A percentile compares a stretch with the other conserved stretches of the same genome.
Evolutionary conservation across 805 yeast genomes (phyloP).

Genomic region (Monosporozyma aerobia): DNA sequence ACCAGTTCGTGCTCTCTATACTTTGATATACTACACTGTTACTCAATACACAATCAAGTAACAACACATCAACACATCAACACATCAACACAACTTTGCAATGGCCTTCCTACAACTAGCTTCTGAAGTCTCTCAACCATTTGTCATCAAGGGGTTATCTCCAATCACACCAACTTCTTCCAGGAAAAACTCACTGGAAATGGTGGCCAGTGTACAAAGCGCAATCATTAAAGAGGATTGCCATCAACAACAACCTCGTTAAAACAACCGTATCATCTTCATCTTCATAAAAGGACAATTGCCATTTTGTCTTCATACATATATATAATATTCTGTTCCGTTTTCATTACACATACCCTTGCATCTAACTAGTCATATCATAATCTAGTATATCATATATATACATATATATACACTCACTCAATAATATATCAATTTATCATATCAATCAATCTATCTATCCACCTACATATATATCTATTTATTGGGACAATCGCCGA

Average conservation of each 20-base stretch:
- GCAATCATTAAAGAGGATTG: not conserved
- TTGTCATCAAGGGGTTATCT: conserved; percentile 31
- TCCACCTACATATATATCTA: too few species aligned
- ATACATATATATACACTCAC: not conserved
- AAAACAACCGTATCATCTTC: not conserved
- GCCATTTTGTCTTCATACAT: too few species aligned
- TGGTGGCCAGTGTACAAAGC: conserved; percentile 4
- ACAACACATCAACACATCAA: not conserved
- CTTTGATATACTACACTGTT: too few species aligned
- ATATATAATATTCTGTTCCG: not conserved
- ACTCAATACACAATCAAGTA: not conserved
- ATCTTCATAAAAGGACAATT: too few species aligned
- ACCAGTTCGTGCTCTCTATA: too few species aligned
- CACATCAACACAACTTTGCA: conserved; percentile 2
- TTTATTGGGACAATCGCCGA: too few species aligned
- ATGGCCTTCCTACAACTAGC: conserved; percentile 43
- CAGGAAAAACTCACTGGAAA: conserved; percentile 20
- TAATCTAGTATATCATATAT: not conserved
- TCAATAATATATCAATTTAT: not conserved
- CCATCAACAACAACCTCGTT: not conserved
- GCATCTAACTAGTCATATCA: not conserved
- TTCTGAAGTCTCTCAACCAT: conserved; percentile 50
- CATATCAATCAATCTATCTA: too few species aligned
- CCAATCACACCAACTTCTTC: conserved; percentile 41
- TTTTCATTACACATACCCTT: not conserved